Conservation (phyloP, 1,284 basidiomycete species). For the Puccinia polysora region DNA sequence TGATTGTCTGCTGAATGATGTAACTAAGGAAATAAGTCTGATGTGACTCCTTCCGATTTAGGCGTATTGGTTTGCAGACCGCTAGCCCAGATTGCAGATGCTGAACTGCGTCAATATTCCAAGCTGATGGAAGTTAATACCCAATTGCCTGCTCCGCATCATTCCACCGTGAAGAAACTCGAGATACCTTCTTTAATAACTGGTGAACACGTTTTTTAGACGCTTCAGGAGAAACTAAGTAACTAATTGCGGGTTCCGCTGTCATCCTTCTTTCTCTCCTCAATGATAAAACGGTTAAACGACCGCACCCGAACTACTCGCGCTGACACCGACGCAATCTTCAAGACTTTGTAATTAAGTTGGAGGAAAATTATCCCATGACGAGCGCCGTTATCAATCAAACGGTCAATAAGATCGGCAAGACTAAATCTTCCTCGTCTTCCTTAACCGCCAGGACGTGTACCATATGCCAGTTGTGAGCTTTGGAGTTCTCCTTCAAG, state of each 20-base stretch:
- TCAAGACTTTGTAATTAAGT: slow-evolving; percentile 28
- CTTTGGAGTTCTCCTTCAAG: background rate
- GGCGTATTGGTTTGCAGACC: slow-evolving; percentile 40
- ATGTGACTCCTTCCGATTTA: background rate
- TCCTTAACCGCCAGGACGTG: slow-evolving; percentile 7
- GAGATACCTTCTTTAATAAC: background rate
- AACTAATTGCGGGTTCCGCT: too few species aligned
- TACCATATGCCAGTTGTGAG: slow-evolving; percentile 25
- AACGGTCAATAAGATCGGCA: slow-evolving; percentile 35
- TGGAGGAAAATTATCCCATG: slow-evolving; percentile 37
- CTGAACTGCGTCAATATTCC: slow-evolving; percentile 13
- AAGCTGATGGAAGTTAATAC: slow-evolving; percentile 11
- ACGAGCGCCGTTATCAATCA: slow-evolving; percentile 40
- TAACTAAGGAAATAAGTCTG: background rate
- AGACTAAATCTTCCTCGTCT: background rate
- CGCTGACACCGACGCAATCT: background rate
- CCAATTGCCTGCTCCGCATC: background rate
- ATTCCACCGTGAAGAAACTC: background rate
- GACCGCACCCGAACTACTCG: background rate
- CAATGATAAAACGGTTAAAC: slow-evolving; percentile 5
- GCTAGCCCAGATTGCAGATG: slow-evolving; percentile 24
- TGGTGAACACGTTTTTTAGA: background rate
- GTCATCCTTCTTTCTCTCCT: too few species aligned
- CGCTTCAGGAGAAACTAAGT: too few species aligned
- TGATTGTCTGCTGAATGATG: background rate